Percentiles rank a stretch among this genome's conserved stretches.
Conservation (phyloP, 2,329 filamentous ascomycete genomes). For the Diaporthe vaccinii region DNA sequence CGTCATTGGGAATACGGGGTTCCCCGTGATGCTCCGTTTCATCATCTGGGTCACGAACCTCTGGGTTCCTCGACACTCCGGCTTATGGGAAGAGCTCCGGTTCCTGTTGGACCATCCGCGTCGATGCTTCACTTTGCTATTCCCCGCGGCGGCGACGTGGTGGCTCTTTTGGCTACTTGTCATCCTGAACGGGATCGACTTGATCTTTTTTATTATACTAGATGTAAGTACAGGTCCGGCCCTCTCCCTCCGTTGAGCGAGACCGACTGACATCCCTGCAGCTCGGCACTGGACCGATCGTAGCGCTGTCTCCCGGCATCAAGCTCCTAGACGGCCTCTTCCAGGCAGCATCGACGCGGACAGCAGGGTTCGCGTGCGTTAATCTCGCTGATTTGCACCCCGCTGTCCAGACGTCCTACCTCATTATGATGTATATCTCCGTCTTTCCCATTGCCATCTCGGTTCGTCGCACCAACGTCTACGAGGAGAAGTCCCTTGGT, state of each 20-base stretch:
- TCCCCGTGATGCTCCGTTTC: slow-evolving; percentile 93
- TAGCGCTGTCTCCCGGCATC: slow-evolving; percentile 76
- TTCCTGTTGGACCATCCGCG: slow-evolving; percentile 96
- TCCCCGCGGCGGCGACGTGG: slow-evolving; percentile 92
- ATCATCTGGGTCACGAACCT: slow-evolving; percentile 88
- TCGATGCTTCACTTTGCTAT: slow-evolving; percentile 94
- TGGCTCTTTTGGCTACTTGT: slow-evolving; percentile 93
- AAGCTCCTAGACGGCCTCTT: slow-evolving; percentile 90
- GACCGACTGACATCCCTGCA: slow-evolving; percentile 52
- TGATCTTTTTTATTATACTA: slow-evolving; percentile 92
- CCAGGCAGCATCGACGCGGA: slow-evolving; percentile 89
- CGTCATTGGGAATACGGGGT: slow-evolving; percentile 94
- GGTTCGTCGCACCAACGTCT: slow-evolving; percentile 93
- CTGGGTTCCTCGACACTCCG: slow-evolving; percentile 73
- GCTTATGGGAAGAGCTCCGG: slow-evolving; percentile 88
- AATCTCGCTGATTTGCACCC: slow-evolving; percentile 85
- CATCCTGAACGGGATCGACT: slow-evolving; percentile 83
- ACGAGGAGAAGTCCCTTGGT: slow-evolving; percentile 90
- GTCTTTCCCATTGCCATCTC: slow-evolving; percentile 97
- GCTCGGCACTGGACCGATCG: slow-evolving; percentile 80
- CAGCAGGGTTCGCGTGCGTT: slow-evolving; percentile 89
- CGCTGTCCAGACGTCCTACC: slow-evolving; percentile 91
- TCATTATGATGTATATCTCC: slow-evolving; percentile 99
- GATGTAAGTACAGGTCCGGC: slow-evolving; percentile 72
- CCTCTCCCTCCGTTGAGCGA: neutral